Base-by-base conservation (phyloP, 2,329 filamentous ascomycete species). In the Aspergillus nomiae region DNA sequence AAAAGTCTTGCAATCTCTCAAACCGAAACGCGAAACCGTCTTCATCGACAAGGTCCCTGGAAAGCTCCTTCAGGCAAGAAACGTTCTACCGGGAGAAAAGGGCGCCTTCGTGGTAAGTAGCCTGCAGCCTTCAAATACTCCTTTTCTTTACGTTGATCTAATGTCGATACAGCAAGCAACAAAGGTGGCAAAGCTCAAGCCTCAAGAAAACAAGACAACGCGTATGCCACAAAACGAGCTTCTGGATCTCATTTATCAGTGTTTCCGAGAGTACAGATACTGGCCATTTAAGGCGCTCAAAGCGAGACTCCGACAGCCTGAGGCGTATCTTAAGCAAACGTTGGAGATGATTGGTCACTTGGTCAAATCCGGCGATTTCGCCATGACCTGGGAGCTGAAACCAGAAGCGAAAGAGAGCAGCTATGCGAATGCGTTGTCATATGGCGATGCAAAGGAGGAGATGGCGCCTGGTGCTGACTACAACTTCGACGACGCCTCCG, bases 251-350 rank as follows among this genome's bases (percentile, higher is more conserved):
- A 89, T 99, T 65, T 93, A 94, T 82, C 81, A 86, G 56, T 90
- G 89, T 74, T 99, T 97, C 87, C 87, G 89, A 61, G 83, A 90
- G 72, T 96, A 91, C 83, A 89, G 90, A 71, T 98, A 95, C 79
- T 99, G 94, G 94, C 89, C 91, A n/a, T 91, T 98, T 84, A 94
- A 92, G 74, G 87, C 90, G 6, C 86, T 99, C 69, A 92, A 92
- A 67, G 84, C 88, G 57, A 83, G 86, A 64, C 86, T 96, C 45
- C 87, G 89, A 63, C 95, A 99, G 79, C 95, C 95, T 1, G 95
- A 98, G 76, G 89, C 90, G n/a, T 98, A 94, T 77, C 86, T 99
- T 65, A 92, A 94, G 60, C 88, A 95, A 74, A 90, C 89, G 0
- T 81, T 99, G 69, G 90, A 94, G 66, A 89, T 92, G 73, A 87